A percentile compares a stretch with the other conserved stretches of the same genome.
phyloP scores from a whole-genome alignment of 148 eudicot genomes.

The Rhododendron williamsianum region DNA sequence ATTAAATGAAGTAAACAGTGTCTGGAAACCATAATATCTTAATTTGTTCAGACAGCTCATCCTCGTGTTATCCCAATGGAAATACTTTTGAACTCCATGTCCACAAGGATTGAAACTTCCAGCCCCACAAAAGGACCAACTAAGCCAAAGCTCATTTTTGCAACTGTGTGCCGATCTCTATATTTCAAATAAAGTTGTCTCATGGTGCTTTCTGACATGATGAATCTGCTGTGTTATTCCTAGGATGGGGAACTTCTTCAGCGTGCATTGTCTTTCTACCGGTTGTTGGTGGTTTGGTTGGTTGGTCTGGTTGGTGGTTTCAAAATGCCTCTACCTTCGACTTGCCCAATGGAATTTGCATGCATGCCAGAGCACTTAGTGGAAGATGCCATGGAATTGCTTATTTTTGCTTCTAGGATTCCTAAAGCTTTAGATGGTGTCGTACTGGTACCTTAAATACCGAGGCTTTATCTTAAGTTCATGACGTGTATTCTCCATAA shows the following conservation, averaged over 20 bases:
- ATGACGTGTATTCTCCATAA: neutral
- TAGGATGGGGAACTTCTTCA: slow-evolving; percentile 83
- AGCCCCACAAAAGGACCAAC: neutral
- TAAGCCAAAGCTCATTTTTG: neutral
- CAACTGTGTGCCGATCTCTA: neutral
- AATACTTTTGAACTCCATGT: neutral
- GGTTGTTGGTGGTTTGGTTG: slow-evolving; percentile 88
- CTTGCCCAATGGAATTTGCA: slow-evolving; percentile 86
- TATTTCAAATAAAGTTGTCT: neutral
- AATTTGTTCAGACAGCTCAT: neutral
- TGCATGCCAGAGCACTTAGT: slow-evolving; percentile 97
- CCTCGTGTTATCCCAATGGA: neutral
- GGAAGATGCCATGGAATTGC: slow-evolving; percentile 96
- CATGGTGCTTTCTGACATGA: slow-evolving; percentile 7
- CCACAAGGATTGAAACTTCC: neutral
- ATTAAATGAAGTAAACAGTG: neutral
- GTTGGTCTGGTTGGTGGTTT: slow-evolving; percentile 83
- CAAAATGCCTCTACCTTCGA: slow-evolving; percentile 77
- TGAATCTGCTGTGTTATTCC: slow-evolving; percentile 5
- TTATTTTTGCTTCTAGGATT: slow-evolving; percentile 90
- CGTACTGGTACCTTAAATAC: slow-evolving; percentile 43
- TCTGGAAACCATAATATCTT: neutral
- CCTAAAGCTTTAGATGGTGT: slow-evolving; percentile 95
- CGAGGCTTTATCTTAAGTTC: neutral
- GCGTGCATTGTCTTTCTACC: slow-evolving; percentile 75